Evolutionary conservation across 2,329 filamentous ascomycete genomes (phyloP), one percentile per base, ranked within the genome.

Genomic region (Coleophoma eucalyptorum): DNA sequence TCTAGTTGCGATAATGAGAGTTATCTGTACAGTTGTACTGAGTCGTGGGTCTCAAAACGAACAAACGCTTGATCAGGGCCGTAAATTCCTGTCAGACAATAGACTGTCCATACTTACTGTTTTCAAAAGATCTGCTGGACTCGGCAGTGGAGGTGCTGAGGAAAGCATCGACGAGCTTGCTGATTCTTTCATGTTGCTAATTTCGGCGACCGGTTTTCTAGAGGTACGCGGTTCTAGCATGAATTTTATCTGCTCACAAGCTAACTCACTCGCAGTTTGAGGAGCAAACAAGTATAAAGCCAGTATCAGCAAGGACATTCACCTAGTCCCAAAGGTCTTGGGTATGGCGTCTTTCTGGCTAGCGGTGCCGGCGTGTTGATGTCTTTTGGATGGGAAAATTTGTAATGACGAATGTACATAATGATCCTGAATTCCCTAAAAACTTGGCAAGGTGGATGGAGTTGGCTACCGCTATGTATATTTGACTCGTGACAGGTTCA

Each of bases 121-220:
- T 18, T 89, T 99, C 63, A 99, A 99, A 74, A 80, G 91, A 58
- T 89, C 89, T 60, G 89, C 89, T 0, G 89, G 89, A 44, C 88
- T 96, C 50, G 87, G 88, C 16, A 69, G 72, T 37, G 65, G 67
- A 33, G 68, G 70, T 12, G 66, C 70, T 40, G 83, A 83, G 48
- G 75, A 84, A 50, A 80, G 82, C 55, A 73, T 96, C 35, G 79
- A 82, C 44, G 90, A 93, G 59, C 70, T 97, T 58, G 89, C 92
- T 5, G 90, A 96, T 67, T 86, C 89, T 43, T 89, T 94, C 63
- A 86, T 93, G 69, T 77, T 94, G 49, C 75, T 97, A 56, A 89
- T 97, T 62, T 79, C 85, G 31, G 83, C 90, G 35, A 95, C 90
- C 10, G 86, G 83, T 41, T 97, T 96, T 67, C 73, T 96, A 49